Percentiles rank a stretch among this genome's conserved stretches.
Conservation (phyloP, 441 rosid species). For the Adansonia madagascariensis region DNA sequence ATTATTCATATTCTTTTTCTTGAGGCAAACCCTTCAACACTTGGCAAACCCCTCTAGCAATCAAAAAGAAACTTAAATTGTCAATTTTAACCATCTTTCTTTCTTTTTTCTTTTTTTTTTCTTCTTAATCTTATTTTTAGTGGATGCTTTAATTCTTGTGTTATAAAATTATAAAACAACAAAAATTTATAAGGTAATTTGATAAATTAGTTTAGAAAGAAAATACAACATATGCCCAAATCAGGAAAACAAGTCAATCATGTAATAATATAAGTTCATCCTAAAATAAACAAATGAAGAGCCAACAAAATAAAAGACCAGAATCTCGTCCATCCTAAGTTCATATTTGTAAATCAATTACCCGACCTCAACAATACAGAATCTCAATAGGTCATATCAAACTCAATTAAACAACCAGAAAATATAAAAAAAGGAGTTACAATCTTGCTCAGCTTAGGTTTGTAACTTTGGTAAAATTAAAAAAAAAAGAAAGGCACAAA, state of each 20-base stretch:
- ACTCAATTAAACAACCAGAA: not conserved
- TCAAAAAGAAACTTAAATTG: not conserved
- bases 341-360: not conserved
- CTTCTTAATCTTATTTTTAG: not conserved
- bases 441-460: conserved; percentile 2
- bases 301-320: not conserved
- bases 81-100: not conserved
- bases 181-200: not conserved
- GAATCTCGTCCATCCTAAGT: not conserved
- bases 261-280: conserved; percentile 20
- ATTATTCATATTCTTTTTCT: not conserved
- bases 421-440: not conserved
- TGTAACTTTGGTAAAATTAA: not conserved
- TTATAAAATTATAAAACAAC: not conserved
- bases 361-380: not conserved
- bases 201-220: conserved; percentile 12
- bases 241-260: conserved; percentile 23
- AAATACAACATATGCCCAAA: conserved; percentile 17
- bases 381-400: conserved; percentile 4
- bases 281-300: not conserved
- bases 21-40: not conserved
- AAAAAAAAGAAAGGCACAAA: not conserved
- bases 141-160: not conserved
- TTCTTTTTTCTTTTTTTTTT: not conserved
- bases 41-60: not conserved